A percentile compares a stretch with the other conserved stretches of the same genome.
Evolutionary conservation across 768 basidiomycete genomes (phyloP).

Genomic region (Neoboletus brunneissimus): DNA sequence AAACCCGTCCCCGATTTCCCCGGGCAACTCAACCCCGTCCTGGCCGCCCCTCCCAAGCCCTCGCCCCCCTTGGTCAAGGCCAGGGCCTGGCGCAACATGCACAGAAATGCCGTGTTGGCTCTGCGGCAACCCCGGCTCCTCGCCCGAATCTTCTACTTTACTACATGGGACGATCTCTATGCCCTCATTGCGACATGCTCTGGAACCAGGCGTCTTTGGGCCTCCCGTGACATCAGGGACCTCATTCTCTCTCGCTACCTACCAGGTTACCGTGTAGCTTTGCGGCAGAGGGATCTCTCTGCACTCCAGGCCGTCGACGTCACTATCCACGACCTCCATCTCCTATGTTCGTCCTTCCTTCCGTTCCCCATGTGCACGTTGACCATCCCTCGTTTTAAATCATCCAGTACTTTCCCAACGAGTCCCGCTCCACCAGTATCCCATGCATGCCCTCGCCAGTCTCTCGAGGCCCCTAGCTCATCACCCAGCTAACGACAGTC

Average conservation of each 20-base stretch:
- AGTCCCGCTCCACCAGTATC: constrained; percentile 66
- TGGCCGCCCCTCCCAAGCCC: constrained; percentile 1
- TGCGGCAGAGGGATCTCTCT: constrained; percentile 40
- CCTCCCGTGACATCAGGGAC: constrained; percentile 34
- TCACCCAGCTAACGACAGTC: constrained; percentile 32
- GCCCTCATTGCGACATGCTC: constrained; percentile 37
- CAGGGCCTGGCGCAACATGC: constrained; percentile 30
- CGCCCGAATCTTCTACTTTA: constrained; percentile 27
- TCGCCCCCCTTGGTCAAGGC: constrained; percentile 9
- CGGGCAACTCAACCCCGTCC: not conserved
- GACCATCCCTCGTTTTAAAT: constrained; percentile 1
- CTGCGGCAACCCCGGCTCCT: constrained; percentile 38
- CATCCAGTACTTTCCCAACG: constrained; percentile 60
- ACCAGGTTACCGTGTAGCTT: constrained; percentile 50
- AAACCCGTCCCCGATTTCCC: not conserved
- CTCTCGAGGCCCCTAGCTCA: constrained; percentile 38
- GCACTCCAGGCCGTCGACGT: constrained; percentile 48
- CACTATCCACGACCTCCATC: constrained; percentile 56
- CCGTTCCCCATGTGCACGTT: constrained; percentile 5
- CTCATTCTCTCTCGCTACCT: constrained; percentile 49
- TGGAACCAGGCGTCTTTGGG: constrained; percentile 34
- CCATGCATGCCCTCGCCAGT: constrained; percentile 59
- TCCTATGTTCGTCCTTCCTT: constrained; percentile 54
- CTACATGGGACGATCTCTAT: constrained; percentile 41
- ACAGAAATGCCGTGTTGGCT: constrained; percentile 21